Conservation (phyloP, 1,139 yeast species). For the Debaryomyces fabryi region DNA sequence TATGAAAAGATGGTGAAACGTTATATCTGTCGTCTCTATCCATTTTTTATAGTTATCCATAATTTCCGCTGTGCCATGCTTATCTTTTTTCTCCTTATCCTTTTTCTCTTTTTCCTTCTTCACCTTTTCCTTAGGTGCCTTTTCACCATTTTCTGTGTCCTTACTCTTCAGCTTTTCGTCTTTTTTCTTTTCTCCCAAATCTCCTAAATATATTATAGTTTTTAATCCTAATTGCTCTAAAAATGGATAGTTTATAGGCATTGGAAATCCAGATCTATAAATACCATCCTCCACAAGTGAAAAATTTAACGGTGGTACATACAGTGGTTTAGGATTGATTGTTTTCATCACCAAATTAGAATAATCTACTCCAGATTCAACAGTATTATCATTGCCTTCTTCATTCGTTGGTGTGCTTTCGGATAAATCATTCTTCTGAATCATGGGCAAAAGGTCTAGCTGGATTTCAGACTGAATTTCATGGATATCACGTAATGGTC, state of each 20-base stretch:
- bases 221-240: constrained; percentile 68
- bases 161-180: constrained; percentile 25
- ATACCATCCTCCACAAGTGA: constrained; percentile 85
- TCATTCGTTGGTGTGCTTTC: background rate
- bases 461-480: constrained; percentile 13
- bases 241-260: constrained; percentile 79
- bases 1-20: constrained; percentile 64
- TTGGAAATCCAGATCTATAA: constrained; percentile 93
- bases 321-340: constrained; percentile 21
- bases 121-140: constrained; percentile 8
- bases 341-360: constrained; percentile 8
- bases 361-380: background rate
- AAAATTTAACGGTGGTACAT: constrained; percentile 90
- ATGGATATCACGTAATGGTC: constrained; percentile 12
- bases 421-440: background rate
- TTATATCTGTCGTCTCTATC: constrained; percentile 59
- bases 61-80: constrained; percentile 42
- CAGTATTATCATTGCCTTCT: background rate
- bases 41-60: constrained; percentile 60
- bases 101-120: constrained; percentile 10
- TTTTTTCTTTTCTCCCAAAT: constrained; percentile 42
- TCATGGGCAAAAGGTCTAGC: constrained; percentile 15
- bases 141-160: constrained; percentile 13
- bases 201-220: constrained; percentile 87
- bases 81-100: constrained; percentile 35